A percentile compares a stretch with the other conserved stretches of the same genome.
These are phyloP conservation scores for Macrolepiota dolichaula DNA, from an alignment of 768 basidiomycete species.

Conservation along the genomic window DNA sequence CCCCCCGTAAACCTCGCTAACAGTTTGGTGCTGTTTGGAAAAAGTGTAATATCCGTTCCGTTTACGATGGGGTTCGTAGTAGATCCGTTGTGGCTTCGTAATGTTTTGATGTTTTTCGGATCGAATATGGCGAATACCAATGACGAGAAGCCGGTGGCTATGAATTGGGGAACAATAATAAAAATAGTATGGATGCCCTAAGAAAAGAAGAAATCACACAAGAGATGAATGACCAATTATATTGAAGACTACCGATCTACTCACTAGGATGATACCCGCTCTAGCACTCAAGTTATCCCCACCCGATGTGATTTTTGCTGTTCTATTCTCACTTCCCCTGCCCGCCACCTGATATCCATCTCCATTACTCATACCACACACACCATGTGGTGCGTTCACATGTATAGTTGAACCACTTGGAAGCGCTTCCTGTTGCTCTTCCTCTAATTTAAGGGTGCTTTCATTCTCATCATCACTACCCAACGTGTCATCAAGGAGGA, in stretches of 20 bases:
- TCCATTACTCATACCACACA: constrained; percentile 19
- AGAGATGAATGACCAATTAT: constrained; percentile 1
- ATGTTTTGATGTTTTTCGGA: constrained; percentile 45
- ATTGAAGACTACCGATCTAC: constrained; percentile 22
- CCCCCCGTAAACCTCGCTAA: background rate
- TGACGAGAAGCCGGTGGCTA: constrained; percentile 83
- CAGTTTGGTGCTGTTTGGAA: constrained; percentile 6
- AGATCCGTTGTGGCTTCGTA: constrained; percentile 28
- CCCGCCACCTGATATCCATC: constrained; percentile 27
- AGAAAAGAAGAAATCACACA: background rate
- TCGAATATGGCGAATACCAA: constrained; percentile 87
- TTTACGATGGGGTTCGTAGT: constrained; percentile 5
- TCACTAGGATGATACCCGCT: constrained; percentile 83
- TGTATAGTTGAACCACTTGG: constrained; percentile 42
- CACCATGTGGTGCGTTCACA: constrained; percentile 43
- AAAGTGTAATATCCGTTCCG: constrained; percentile 4
- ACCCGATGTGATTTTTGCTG: constrained; percentile 5
- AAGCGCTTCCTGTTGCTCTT: constrained; percentile 26
- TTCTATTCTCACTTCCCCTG: constrained; percentile 1
- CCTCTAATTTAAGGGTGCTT: constrained; percentile 19
- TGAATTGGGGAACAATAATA: constrained; percentile 90
- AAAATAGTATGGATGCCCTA: constrained; percentile 96
- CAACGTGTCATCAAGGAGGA: constrained; percentile 25
- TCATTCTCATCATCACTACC: constrained; percentile 26
- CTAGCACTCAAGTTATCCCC: constrained; percentile 62